Conservation (phyloP, 345 rosid genomes). For the Syzygium oleosum region DNA sequence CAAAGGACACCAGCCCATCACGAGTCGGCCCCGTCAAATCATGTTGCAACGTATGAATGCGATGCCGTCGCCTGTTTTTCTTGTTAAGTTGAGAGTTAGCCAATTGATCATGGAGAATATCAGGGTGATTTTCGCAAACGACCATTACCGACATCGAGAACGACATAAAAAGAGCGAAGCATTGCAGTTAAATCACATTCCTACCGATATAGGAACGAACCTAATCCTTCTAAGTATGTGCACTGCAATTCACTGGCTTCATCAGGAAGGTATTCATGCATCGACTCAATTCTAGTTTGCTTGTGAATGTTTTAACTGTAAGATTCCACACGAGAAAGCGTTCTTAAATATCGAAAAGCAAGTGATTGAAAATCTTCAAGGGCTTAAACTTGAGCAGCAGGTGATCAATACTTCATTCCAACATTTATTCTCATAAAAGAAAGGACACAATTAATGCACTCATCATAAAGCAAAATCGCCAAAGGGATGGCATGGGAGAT, state of each 20-base stretch:
- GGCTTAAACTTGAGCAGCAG: background rate
- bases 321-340: background rate
- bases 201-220: background rate
- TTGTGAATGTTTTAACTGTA: background rate
- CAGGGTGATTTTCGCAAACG: background rate
- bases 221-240: background rate
- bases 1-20: background rate
- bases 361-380: background rate
- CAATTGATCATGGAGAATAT: background rate
- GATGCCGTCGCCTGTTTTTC: background rate
- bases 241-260: background rate
- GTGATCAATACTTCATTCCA: background rate
- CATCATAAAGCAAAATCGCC: background rate
- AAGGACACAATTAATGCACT: background rate
- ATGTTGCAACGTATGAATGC: background rate
- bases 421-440: background rate
- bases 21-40: background rate
- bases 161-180: background rate
- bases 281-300: background rate
- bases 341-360: background rate
- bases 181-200: background rate
- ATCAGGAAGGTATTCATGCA: background rate
- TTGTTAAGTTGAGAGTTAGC: background rate
- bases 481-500: background rate
- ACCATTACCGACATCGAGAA: background rate